A percentile compares a stretch with the other conserved stretches of the same genome.
These are phyloP conservation scores for Paraphaeosphaeria sporulosa DNA, from an alignment of 2,329 filamentous ascomycete species.

Conservation along the genomic window DNA sequence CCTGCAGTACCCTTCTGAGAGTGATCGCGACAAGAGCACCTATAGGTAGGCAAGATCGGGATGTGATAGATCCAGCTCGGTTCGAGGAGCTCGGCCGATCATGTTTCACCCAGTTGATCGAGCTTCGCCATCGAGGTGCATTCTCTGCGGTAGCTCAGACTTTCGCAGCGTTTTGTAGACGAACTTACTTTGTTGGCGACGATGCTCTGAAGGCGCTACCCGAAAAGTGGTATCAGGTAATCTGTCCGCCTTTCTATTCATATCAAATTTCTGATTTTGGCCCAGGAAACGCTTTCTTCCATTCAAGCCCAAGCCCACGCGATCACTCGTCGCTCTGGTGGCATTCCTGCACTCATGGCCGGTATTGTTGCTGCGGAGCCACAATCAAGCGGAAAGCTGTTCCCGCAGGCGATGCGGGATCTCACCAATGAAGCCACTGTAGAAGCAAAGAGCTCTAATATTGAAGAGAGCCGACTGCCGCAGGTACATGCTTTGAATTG, in stretches of 20 bases:
- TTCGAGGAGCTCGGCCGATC: conserved; percentile 74
- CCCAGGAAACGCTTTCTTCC: conserved; percentile 68
- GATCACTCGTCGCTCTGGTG: conserved; percentile 86
- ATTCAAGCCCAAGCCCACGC: conserved; percentile 81
- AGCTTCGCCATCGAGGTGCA: conserved; percentile 86
- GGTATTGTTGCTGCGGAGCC: conserved; percentile 78
- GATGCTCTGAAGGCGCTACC: conserved; percentile 59
- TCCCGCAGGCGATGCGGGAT: conserved; percentile 69
- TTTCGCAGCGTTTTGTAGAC: conserved; percentile 81
- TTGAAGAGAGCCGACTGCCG: conserved; percentile 68
- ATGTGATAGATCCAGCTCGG: conserved; percentile 50
- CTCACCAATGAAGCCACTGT: conserved; percentile 66
- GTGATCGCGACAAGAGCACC: conserved; percentile 50
- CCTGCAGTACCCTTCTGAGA: conserved; percentile 72
- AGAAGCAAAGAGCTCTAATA: conserved; percentile 62
- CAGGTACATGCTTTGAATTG: conserved; percentile 97
- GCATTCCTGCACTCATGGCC: conserved; percentile 85
- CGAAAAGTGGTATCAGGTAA: conserved; percentile 70
- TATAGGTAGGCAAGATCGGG: conserved; percentile 30
- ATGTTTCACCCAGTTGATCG: conserved; percentile 82
- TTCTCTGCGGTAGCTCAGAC: conserved; percentile 93
- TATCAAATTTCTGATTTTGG: conserved; percentile 8
- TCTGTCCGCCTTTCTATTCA: not conserved
- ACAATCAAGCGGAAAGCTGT: conserved; percentile 63
- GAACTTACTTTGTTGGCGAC: conserved; percentile 61